These are phyloP conservation scores for Lachancea nothofagi DNA, from an alignment of 805 yeast genomes.

Conservation along the genomic window DNA sequence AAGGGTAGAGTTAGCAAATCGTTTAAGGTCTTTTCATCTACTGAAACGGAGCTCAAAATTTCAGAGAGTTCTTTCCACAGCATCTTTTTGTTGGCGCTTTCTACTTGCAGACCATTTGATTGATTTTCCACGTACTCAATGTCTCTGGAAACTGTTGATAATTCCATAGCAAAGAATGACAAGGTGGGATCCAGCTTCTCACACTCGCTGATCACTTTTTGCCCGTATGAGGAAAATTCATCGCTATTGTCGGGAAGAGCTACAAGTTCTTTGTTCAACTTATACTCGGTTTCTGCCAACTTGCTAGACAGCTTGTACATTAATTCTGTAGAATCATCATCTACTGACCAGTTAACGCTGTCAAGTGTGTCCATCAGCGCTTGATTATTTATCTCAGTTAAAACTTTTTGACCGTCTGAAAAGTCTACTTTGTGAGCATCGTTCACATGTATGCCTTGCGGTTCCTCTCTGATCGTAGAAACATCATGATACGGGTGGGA, in stretches of 20 bases:
- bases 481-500: constrained; percentile 27
- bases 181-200: constrained; percentile 49
- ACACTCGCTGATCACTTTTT: constrained; percentile 47
- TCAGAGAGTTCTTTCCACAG: constrained; percentile 63
- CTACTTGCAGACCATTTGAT: constrained; percentile 78
- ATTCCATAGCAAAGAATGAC: constrained; percentile 53
- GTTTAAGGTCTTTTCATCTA: constrained; percentile 50
- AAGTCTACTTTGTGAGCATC: not conserved
- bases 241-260: constrained; percentile 43
- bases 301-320: constrained; percentile 54
- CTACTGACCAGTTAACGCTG: constrained; percentile 69
- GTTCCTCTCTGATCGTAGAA: constrained; percentile 31
- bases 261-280: constrained; percentile 52
- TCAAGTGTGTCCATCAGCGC: constrained; percentile 53
- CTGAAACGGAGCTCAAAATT: constrained; percentile 64
- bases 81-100: constrained; percentile 72
- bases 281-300: constrained; percentile 55
- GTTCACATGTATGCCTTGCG: not conserved
- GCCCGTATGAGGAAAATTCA: constrained; percentile 39
- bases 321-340: constrained; percentile 57
- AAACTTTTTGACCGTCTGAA: constrained; percentile 16
- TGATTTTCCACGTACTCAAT: constrained; percentile 66
- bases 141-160: constrained; percentile 60
- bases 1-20: constrained; percentile 44
- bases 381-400: constrained; percentile 37